Percentiles rank a stretch among this genome's conserved stretches.
Conservation (phyloP, 306 rosid species). For the Herpetospermum pedunculosum region DNA sequence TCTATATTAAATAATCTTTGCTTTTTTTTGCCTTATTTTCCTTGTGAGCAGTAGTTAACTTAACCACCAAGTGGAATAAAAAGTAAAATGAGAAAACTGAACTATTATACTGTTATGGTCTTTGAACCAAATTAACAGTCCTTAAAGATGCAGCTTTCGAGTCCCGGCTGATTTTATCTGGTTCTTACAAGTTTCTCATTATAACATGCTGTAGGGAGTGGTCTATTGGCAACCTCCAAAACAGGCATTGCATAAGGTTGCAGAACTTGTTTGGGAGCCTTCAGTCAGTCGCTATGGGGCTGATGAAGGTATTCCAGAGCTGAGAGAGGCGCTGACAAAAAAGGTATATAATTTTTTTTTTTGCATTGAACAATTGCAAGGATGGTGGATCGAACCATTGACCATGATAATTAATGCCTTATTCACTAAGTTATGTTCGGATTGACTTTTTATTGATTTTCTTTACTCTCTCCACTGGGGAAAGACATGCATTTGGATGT, state of each 20-base stretch:
- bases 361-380: too few species aligned
- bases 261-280: constrained; percentile 76
- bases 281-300: constrained; percentile 74
- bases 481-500: not conserved
- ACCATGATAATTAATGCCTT: too few species aligned
- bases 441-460: too few species aligned
- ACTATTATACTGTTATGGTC: not conserved
- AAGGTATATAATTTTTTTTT: constrained; percentile 35
- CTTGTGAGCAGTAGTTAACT: not conserved
- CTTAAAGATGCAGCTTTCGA: not conserved
- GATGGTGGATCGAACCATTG: too few species aligned
- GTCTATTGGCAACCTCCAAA: constrained; percentile 95
- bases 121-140: not conserved
- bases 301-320: constrained; percentile 91
- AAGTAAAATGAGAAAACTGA: not conserved
- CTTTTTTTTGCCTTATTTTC: not conserved
- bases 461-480: not conserved
- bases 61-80: not conserved
- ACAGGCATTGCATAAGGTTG: constrained; percentile 67
- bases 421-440: too few species aligned
- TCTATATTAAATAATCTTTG: not conserved
- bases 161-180: not conserved
- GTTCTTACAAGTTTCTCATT: constrained; percentile 2
- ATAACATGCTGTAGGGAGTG: constrained; percentile 51
- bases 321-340: constrained; percentile 47